These are phyloP conservation scores for Ganoderma lingzhi DNA, from an alignment of 1,284 basidiomycete species.

Conservation along the genomic window DNA sequence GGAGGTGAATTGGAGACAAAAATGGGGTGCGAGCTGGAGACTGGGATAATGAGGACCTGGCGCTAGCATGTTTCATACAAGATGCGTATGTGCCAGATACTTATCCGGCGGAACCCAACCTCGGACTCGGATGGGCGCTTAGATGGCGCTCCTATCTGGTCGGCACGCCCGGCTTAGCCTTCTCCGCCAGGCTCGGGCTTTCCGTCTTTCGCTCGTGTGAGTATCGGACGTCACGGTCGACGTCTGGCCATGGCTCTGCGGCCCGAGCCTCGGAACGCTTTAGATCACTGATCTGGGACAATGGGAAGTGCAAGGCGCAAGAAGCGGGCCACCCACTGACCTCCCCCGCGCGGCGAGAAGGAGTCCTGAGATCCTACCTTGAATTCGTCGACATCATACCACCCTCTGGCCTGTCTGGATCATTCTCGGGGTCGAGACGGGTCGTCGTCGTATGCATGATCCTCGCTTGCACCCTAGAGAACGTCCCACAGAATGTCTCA, in stretches of 20 bases:
- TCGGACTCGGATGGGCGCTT: slow-evolving; percentile 4
- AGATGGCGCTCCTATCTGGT: neutral
- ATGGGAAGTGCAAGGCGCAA: neutral
- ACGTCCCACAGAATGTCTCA: slow-evolving; percentile 24
- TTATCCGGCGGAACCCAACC: neutral
- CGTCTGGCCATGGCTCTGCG: neutral
- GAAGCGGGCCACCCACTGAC: neutral
- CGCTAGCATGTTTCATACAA: slow-evolving; percentile 8
- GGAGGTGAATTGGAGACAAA: neutral
- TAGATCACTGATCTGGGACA: neutral
- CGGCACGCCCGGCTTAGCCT: neutral
- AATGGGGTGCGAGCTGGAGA: slow-evolving; percentile 13
- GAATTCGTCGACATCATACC: slow-evolving; percentile 6
- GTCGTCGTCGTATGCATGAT: slow-evolving; percentile 25
- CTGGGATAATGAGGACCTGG: slow-evolving; percentile 11
- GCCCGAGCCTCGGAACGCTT: neutral
- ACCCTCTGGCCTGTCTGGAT: slow-evolving; percentile 21
- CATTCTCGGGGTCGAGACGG: slow-evolving; percentile 33
- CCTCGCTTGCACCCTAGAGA: slow-evolving; percentile 25
- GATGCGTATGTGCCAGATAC: neutral
- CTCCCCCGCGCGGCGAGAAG: neutral
- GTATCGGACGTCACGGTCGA: neutral
- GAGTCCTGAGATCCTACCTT: slow-evolving; percentile 6
- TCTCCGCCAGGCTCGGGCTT: neutral
- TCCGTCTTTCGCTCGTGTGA: neutral